Base-by-base conservation (phyloP, 164 flowering plant genomes). In the Stephania yunnanensis region DNA sequence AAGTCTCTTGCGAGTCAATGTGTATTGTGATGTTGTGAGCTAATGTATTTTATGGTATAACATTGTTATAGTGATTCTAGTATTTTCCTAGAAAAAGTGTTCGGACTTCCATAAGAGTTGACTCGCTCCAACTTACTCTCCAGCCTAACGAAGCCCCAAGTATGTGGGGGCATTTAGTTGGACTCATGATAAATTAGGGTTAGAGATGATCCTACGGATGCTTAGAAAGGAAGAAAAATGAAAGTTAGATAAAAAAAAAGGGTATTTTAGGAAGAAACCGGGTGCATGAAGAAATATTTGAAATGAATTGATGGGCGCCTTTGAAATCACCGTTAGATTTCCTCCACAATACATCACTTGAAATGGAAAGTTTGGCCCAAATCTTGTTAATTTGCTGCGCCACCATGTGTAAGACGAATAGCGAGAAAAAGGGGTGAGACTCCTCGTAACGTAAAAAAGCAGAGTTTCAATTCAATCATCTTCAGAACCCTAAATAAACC, bases 401-500 rank as follows among this genome's bases (percentile, higher is more conserved):
- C 61, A 55, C n/a, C 61, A 55, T 55, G 61, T 55, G 61, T 55
- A 15, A 58, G 64, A 50, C 10, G 15, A 50, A 9, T 9, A 58
- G 64, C n/a, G 20, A 58, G 64, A 58, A 58, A 58, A 58, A 58
- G 5, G 64, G 64, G 6, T 58, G 15, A 19, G 20, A 58, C 64
- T 22, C 64, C 20, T 19, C 64, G 64, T 58, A 58, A 58, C 64
- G 64, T 58, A 58, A 58, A 36, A 36, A 58, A 58, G 64, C 64
- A 58, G 64, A 19, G 42, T 36, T n/a, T 50, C 55, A 10, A 9
- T 50, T 15, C 10, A 15, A 10, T 58, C 63, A 11, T 12, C 17
- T n/a, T 15, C 64, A 58, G 64, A 58, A 58, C 64, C 64, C 64
- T 58, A 58, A 58, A 58, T 10, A 58, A 58, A 58, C 64, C 64